These are phyloP conservation scores for Cystobasidium sp. DNA, from an alignment of 1,284 basidiomycete genomes.

Conservation along the genomic window DNA sequence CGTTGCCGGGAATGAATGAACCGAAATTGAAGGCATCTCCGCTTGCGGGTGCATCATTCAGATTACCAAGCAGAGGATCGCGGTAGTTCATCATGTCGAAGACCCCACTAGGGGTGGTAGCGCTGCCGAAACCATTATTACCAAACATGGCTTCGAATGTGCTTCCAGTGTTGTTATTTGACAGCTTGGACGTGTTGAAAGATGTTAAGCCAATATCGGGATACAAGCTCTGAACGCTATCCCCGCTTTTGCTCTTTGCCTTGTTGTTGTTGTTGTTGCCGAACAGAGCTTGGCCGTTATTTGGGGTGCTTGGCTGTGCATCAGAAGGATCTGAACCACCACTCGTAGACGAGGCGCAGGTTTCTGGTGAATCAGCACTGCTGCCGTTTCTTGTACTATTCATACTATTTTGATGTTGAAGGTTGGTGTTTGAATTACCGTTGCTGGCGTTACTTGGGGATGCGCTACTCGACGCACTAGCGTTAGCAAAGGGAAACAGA, in stretches of 20 bases:
- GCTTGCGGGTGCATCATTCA: background rate
- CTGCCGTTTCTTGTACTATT: background rate
- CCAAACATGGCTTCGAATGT: background rate
- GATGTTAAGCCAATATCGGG: background rate
- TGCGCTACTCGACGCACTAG: background rate
- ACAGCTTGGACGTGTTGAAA: background rate
- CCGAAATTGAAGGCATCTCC: constrained; percentile 22
- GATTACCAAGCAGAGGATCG: constrained; percentile 25
- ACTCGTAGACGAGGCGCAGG: constrained; percentile 20
- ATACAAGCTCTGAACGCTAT: constrained; percentile 17
- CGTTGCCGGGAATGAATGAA: constrained; percentile 4
- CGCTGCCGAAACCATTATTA: background rate
- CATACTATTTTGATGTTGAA: background rate
- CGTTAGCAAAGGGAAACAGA: constrained; percentile 10
- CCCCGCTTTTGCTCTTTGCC: constrained; percentile 5
- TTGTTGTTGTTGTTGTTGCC: background rate
- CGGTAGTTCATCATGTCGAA: constrained; percentile 42
- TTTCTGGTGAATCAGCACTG: constrained; percentile 31
- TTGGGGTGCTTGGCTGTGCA: constrained; percentile 30
- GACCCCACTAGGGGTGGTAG: constrained; percentile 24
- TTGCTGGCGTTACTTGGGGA: background rate
- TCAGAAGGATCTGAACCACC: constrained; percentile 30
- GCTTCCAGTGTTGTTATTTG: background rate
- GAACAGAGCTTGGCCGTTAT: constrained; percentile 15
- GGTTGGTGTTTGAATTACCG: background rate